Evolutionary conservation across 2,329 filamentous ascomycete genomes (phyloP).

Genomic region (Mariannaea sp.): DNA sequence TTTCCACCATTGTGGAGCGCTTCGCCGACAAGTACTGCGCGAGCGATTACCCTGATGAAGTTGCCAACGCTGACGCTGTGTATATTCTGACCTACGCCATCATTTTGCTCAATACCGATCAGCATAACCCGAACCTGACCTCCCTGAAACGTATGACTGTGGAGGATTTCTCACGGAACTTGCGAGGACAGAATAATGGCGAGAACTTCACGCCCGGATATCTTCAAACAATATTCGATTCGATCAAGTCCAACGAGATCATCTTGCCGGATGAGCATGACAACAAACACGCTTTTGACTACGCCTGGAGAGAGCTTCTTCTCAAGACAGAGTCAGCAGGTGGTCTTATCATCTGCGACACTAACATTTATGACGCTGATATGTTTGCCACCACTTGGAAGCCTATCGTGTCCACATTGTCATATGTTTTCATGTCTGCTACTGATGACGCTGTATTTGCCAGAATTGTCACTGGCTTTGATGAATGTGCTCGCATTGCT

Average conservation of each 20-base stretch:
- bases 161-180: constrained; percentile 81
- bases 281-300: constrained; percentile 94
- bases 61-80: constrained; percentile 84
- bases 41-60: constrained; percentile 69
- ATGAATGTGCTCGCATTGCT: constrained; percentile 93
- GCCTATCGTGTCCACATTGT: constrained; percentile 90
- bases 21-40: constrained; percentile 87
- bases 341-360: constrained; percentile 78
- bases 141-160: constrained; percentile 80
- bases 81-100: constrained; percentile 94
- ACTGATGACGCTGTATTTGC: constrained; percentile 96
- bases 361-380: constrained; percentile 94
- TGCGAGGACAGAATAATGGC: constrained; percentile 87
- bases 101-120: constrained; percentile 96
- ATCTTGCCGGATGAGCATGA: constrained; percentile 97
- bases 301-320: constrained; percentile 94
- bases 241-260: constrained; percentile 91
- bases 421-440: constrained; percentile 98
- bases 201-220: constrained; percentile 85
- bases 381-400: constrained; percentile 98
- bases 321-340: constrained; percentile 80
- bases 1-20: constrained; percentile 86
- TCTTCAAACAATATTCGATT: constrained; percentile 83
- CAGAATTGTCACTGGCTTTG: constrained; percentile 90
- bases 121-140: constrained; percentile 91